Percentiles rank a stretch among this genome's conserved stretches.
Conservation (phyloP, 1,139 yeast genomes). For the Taphrina communis region DNA sequence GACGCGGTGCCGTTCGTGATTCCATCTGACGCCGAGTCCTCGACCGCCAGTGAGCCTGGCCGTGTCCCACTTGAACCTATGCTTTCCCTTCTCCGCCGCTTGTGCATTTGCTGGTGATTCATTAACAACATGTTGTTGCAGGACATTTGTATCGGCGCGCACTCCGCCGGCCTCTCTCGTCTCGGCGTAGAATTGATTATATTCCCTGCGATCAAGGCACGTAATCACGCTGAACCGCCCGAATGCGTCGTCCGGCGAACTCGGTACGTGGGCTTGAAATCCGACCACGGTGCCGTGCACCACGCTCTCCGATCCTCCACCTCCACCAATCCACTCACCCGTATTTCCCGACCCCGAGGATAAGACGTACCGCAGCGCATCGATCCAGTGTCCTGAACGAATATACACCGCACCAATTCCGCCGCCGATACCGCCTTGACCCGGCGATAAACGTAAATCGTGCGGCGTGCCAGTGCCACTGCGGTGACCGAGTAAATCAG, state of each 20-base stretch:
- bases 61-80: constrained; percentile 27
- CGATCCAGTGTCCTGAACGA: constrained; percentile 25
- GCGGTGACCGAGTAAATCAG: constrained; percentile 17
- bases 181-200: not conserved
- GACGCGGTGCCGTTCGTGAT: constrained; percentile 24
- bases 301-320: not conserved
- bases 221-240: constrained; percentile 3
- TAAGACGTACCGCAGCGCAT: not conserved
- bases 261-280: not conserved
- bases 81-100: not conserved
- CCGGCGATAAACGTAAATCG: not conserved
- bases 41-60: constrained; percentile 22
- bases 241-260: not conserved
- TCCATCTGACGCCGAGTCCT: constrained; percentile 38
- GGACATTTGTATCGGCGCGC: constrained; percentile 6
- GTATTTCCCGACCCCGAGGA: not conserved
- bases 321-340: constrained; percentile 1
- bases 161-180: constrained; percentile 14
- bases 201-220: not conserved
- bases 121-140: not conserved
- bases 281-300: constrained; percentile 9
- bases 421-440: not conserved
- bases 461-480: too few relatives aligned
- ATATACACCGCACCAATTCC: not conserved
- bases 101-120: not conserved